Conservation (phyloP, 129 eudicot genomes). For the Gnaphalium uliginosum region DNA sequence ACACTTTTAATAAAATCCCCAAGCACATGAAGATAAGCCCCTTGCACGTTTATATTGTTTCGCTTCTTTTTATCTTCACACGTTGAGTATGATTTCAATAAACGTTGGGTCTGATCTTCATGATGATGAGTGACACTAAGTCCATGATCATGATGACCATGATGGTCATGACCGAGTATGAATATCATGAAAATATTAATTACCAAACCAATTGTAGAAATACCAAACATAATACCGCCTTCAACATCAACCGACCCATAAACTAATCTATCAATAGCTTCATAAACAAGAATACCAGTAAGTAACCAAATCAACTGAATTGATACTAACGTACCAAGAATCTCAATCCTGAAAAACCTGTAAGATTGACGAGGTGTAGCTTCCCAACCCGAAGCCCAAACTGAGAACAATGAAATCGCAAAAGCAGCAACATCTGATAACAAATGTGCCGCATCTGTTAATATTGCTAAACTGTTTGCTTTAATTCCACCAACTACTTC, state of each 20-base stretch:
- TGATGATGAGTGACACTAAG: constrained; percentile 30
- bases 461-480: constrained; percentile 57
- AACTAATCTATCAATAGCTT: constrained; percentile 46
- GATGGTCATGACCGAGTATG: constrained; percentile 55
- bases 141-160: constrained; percentile 40
- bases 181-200: constrained; percentile 50
- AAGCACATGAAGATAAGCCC: constrained; percentile 70
- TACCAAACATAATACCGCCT: constrained; percentile 46
- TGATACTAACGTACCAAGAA: constrained; percentile 54
- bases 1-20: constrained; percentile 70
- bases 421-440: constrained; percentile 62
- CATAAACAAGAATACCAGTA: constrained; percentile 51
- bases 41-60: constrained; percentile 56
- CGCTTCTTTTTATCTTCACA: constrained; percentile 26
- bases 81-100: background rate
- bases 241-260: constrained; percentile 40
- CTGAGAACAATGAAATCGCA: constrained; percentile 50
- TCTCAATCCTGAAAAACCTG: constrained; percentile 56
- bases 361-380: constrained; percentile 61
- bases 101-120: constrained; percentile 1
- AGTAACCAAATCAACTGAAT: constrained; percentile 59
- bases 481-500: constrained; percentile 55
- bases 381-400: constrained; percentile 71
- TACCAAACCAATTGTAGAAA: constrained; percentile 40
- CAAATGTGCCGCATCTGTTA: constrained; percentile 63